These are phyloP conservation scores for Pythium pectinolyticum DNA, from an alignment of 352 stramenopile genomes.

Conservation along the genomic window DNA sequence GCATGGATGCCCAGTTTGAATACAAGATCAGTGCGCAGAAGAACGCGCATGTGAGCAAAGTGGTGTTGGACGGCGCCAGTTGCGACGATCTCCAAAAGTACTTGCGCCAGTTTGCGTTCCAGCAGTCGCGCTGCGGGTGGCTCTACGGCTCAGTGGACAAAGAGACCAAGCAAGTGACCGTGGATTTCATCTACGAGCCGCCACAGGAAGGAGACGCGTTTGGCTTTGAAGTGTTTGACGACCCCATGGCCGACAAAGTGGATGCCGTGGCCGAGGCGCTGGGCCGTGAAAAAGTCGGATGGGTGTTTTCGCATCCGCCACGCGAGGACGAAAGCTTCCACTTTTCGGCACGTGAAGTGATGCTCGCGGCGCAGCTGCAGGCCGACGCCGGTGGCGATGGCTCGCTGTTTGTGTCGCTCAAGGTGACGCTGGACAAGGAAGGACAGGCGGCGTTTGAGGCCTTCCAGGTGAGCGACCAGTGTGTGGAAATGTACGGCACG, in stretches of 20 bases:
- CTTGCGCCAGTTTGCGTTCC: constrained; percentile 90
- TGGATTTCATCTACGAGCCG: constrained; percentile 97
- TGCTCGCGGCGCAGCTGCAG: constrained; percentile 95
- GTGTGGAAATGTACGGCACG: constrained; percentile 97
- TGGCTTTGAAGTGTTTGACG: constrained; percentile 92
- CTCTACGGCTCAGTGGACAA: constrained; percentile 92
- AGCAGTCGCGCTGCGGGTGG: constrained; percentile 93
- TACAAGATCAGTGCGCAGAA: constrained; percentile 97
- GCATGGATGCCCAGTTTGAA: constrained; percentile 96
- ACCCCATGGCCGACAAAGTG: constrained; percentile 85
- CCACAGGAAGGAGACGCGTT: constrained; percentile 89
- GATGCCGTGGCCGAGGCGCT: constrained; percentile 86
- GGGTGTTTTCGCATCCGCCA: constrained; percentile 97
- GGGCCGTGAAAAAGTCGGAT: constrained; percentile 93
- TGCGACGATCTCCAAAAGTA: constrained; percentile 92
- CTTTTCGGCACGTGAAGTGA: constrained; percentile 87
- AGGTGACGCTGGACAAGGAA: constrained; percentile 93
- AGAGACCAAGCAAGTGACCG: constrained; percentile 84
- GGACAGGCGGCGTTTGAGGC: constrained; percentile 95
- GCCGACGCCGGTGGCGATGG: constrained; percentile 92
- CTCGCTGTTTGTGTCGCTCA: constrained; percentile 96
- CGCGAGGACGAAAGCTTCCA: constrained; percentile 95
- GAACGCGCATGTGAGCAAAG: constrained; percentile 70
- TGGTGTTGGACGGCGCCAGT: constrained; percentile 87
- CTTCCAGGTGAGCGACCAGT: constrained; percentile 97